Evolutionary conservation across 176 grass and related monocot species (phyloP).

Genomic region (Carex parvula): DNA sequence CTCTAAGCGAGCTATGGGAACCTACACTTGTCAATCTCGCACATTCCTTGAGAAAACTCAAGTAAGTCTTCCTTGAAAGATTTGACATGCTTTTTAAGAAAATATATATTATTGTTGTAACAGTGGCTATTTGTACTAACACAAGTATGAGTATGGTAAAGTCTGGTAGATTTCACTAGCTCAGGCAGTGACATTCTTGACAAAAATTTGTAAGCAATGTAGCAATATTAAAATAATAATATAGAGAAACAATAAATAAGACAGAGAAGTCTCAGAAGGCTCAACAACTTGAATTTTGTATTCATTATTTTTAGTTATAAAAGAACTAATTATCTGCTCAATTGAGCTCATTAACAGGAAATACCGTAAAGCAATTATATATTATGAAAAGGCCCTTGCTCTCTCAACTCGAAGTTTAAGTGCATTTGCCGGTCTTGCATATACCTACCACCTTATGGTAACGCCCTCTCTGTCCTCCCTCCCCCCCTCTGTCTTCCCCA

Average conservation of each 20-base stretch:
- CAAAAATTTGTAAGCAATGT: neutral
- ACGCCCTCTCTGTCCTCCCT: conserved; percentile 16
- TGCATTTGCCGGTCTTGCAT: conserved; percentile 80
- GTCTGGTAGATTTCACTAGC: neutral
- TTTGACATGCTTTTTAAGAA: conserved; percentile 3
- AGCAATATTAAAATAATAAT: neutral
- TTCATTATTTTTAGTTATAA: neutral
- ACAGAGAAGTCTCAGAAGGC: neutral
- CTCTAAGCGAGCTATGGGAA: conserved; percentile 89
- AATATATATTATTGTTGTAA: conserved; percentile 3
- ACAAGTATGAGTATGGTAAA: neutral
- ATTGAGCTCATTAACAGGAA: conserved; percentile 52
- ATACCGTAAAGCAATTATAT: conserved; percentile 75
- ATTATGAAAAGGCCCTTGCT: conserved; percentile 88
- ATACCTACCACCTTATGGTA: conserved; percentile 93
- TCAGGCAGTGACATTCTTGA: neutral
- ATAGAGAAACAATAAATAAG: neutral
- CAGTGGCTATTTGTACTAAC: neutral
- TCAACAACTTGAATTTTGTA: neutral
- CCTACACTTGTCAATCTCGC: conserved; percentile 98
- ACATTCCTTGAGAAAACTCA: conserved; percentile 75
- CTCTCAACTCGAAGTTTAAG: conserved; percentile 86
- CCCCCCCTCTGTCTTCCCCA: neutral
- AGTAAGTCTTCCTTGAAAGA: conserved; percentile 43
- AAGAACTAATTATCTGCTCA: neutral